Base-by-base conservation (phyloP, 192 early-diverging fungal genomes). In the Podila epigama region DNA sequence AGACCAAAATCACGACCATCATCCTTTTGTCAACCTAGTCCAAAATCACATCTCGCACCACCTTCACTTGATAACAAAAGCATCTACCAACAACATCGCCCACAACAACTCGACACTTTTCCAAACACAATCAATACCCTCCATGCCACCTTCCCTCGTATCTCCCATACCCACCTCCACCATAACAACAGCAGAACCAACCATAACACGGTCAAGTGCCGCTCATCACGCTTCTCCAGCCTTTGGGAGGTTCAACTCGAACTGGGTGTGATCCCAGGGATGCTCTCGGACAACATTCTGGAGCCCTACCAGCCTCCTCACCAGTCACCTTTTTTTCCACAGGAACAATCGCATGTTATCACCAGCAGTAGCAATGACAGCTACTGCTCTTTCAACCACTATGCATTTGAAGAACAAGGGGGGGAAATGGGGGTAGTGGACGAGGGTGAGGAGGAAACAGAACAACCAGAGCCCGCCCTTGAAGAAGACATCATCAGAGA, bases 221-320 rank as follows among this genome's bases (percentile, higher is more conserved):
- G 25, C 61, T 16, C 29, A 18, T 20, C 36, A 51, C 29, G 13
- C 6, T 61, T 54, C 8, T 68, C 56, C 63, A 44, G 57, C 16
- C 73, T 77, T 16, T 77, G 73, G 73, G 73, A 77, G 48, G 61
- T 64, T 27, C 73, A 77, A 28, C 60, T 77, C 18, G 65, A 58
- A 0, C 55, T 77, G 2, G 53, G 60, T 1, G 73, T 68, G 39
- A 77, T 77, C 32, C 73, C 73, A 18, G 66, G 65, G 4, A 77
- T 77, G 60, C 40, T 77, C 20, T 42, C 58, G 25, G 60, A 25
- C 11, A 77, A 77, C 18, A 61, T 77, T 12, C 44, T 77, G 5
- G 59, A 67, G 27, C 66, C 66, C 2, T 72, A 56, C 33, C 56
- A 52, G 0, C 22, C 66, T 35, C 25, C 44, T 48, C 44, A 48